Percentiles rank a stretch among this genome's conserved stretches.
These are phyloP conservation scores for Colletotrichum lentis DNA, from an alignment of 2,329 filamentous ascomycete species.

Conservation along the genomic window DNA sequence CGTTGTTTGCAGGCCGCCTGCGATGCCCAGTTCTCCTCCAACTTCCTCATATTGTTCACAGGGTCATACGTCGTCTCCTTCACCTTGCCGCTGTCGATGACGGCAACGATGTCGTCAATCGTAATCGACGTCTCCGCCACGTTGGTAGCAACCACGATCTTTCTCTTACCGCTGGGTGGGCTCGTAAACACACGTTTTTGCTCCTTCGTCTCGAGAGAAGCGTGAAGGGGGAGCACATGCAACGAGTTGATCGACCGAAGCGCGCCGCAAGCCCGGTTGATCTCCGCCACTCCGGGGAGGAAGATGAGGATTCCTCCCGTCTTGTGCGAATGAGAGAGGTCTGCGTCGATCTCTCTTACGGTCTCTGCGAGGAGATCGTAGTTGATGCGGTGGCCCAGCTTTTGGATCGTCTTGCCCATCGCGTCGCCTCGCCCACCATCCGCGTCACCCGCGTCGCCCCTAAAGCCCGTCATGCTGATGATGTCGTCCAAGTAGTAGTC, in stretches of 20 bases:
- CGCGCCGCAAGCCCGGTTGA: conserved; percentile 78
- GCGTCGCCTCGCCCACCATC: conserved; percentile 56
- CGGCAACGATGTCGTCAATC: conserved; percentile 95
- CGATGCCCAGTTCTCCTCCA: conserved; percentile 96
- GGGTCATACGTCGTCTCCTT: conserved; percentile 97
- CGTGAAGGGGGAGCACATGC: conserved; percentile 87
- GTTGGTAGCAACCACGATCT: conserved; percentile 94
- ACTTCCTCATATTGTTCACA: conserved; percentile 89
- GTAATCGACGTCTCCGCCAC: conserved; percentile 99
- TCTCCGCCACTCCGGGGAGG: conserved; percentile 89
- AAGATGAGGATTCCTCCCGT: conserved; percentile 95
- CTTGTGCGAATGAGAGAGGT: conserved; percentile 70
- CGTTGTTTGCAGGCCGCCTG: conserved; percentile 93
- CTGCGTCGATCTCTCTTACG: conserved; percentile 80
- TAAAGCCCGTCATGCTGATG: conserved; percentile 79
- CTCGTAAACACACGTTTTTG: conserved; percentile 85
- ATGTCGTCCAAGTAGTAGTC: conserved; percentile 93
- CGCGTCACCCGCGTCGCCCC: conserved; percentile 57
- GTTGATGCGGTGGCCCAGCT: conserved; percentile 84
- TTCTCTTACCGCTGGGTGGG: conserved; percentile 81
- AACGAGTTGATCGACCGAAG: conserved; percentile 69
- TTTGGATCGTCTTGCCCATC: conserved; percentile 75
- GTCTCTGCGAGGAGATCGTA: conserved; percentile 86
- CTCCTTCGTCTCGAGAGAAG: conserved; percentile 86
- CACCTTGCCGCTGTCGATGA: conserved; percentile 93